phyloP scores from a whole-genome alignment of 1,284 basidiomycete genomes.

The Sporisorium scitamineum region DNA sequence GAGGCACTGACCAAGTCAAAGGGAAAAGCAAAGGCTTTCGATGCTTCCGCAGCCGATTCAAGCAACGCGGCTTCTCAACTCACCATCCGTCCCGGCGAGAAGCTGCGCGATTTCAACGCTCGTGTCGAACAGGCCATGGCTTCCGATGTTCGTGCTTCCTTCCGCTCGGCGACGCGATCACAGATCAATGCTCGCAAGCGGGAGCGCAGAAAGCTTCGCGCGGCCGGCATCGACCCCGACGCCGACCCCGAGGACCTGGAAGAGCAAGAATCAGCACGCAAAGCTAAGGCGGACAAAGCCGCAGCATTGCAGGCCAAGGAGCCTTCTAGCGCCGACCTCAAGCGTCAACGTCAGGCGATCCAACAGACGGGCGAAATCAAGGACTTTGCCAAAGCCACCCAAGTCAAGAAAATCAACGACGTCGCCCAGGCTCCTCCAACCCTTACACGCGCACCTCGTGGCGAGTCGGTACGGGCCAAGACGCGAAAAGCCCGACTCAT shows the following conservation, averaged over 20 bases:
- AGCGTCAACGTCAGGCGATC: constrained; percentile 43
- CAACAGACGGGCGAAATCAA: constrained; percentile 52
- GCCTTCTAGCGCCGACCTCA: constrained; percentile 46
- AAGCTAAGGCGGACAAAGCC: constrained; percentile 52
- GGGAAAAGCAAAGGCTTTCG: constrained; percentile 28
- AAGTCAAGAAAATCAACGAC: constrained; percentile 59
- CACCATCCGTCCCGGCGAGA: constrained; percentile 62
- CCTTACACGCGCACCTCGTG: constrained; percentile 58
- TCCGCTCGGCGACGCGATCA: constrained; percentile 49
- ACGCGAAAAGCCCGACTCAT: constrained; percentile 50
- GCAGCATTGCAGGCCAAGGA: constrained; percentile 44
- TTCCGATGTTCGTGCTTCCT: constrained; percentile 46
- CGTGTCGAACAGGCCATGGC: constrained; percentile 63
- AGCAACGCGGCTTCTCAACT: constrained; percentile 24
- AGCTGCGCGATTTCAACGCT: constrained; percentile 62
- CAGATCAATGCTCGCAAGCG: constrained; percentile 56
- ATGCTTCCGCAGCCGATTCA: constrained; percentile 1
- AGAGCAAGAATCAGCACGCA: constrained; percentile 36
- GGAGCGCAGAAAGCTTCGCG: constrained; percentile 42
- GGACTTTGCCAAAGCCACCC: constrained; percentile 52
- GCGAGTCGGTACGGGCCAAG: constrained; percentile 49
- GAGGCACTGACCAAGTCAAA: constrained; percentile 38
- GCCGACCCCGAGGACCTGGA: constrained; percentile 33
- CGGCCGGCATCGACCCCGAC: constrained; percentile 43
- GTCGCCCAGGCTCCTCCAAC: constrained; percentile 60